Evolutionary conservation across 139 green algal genomes (phyloP).

Genomic region (Closterium sp.): DNA sequence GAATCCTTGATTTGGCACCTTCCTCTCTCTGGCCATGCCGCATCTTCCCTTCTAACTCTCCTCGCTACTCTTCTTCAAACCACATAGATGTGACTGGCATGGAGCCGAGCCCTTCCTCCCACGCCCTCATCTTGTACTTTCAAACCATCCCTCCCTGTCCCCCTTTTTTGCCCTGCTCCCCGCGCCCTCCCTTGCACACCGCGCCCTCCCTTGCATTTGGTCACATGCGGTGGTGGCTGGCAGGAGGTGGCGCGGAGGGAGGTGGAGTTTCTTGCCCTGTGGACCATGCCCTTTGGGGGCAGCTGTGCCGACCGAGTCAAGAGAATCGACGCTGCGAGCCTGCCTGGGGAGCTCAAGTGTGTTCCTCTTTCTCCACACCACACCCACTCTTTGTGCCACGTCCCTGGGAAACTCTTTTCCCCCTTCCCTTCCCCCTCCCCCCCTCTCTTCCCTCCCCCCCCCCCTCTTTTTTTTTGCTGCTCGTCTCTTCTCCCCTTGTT

Average conservation of each 20-base stretch:
- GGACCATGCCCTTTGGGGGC: constrained; percentile 49
- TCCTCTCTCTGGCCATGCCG: not conserved
- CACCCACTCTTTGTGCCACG: not conserved
- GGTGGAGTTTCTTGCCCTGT: constrained; percentile 38
- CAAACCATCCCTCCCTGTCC: too few relatives aligned
- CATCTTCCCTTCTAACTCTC: not conserved
- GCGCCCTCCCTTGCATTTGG: not conserved
- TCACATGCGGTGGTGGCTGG: constrained; percentile 5
- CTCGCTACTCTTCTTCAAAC: not conserved
- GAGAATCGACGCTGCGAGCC: constrained; percentile 14
- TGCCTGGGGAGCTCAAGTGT: constrained; percentile 31
- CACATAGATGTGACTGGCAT: too few relatives aligned
- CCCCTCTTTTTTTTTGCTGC: too few relatives aligned
- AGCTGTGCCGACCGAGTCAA: constrained; percentile 45
- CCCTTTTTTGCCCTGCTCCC: not conserved
- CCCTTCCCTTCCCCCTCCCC: too few relatives aligned
- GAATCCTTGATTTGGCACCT: too few relatives aligned
- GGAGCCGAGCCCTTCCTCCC: too few relatives aligned
- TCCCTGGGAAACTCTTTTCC: too few relatives aligned
- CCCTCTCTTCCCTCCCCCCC: too few relatives aligned
- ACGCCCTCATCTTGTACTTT: too few relatives aligned
- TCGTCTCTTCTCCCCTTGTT: too few relatives aligned
- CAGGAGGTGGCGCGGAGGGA: constrained; percentile 46
- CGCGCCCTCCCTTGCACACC: too few relatives aligned
- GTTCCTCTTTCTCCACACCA: not conserved